These are phyloP conservation scores for Fraxinus dipetala DNA, from an alignment of 305 asterid genomes.

Conservation along the genomic window DNA sequence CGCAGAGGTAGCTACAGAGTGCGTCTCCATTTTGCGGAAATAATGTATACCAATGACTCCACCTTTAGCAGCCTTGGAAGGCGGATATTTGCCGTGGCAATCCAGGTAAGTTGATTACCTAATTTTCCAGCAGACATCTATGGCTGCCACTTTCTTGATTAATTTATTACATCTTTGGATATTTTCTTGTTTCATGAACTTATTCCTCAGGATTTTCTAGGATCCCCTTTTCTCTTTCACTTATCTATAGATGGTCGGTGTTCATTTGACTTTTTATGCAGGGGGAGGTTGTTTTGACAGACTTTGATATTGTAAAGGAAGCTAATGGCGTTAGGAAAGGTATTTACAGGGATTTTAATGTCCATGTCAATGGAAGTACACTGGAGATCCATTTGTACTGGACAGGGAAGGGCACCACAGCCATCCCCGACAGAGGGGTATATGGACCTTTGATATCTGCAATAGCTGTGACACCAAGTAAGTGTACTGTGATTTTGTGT, in stretches of 20 bases:
- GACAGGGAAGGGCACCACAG: constrained; percentile 91
- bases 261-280: constrained; percentile 30
- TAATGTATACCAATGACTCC: constrained; percentile 47
- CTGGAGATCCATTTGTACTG: constrained; percentile 91
- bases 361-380: constrained; percentile 57
- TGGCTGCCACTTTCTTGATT: background rate
- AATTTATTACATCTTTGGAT: background rate
- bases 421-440: constrained; percentile 74
- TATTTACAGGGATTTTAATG: constrained; percentile 41
- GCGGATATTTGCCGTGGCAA: constrained; percentile 76
- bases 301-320: constrained; percentile 55
- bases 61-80: constrained; percentile 68
- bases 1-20: constrained; percentile 72
- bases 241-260: background rate
- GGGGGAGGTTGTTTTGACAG: constrained; percentile 67
- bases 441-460: constrained; percentile 96
- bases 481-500: constrained; percentile 23
- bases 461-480: constrained; percentile 79
- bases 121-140: background rate
- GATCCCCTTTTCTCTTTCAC: background rate
- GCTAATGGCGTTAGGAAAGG: constrained; percentile 69
- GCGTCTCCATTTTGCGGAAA: constrained; percentile 90
- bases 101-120: constrained; percentile 57
- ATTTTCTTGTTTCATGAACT: background rate
- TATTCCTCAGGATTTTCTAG: background rate